Percentiles rank a stretch among this genome's conserved stretches.
Evolutionary conservation across 495 filamentous ascomycete genomes (phyloP).

Genomic region (Hypoxylon fuscum): DNA sequence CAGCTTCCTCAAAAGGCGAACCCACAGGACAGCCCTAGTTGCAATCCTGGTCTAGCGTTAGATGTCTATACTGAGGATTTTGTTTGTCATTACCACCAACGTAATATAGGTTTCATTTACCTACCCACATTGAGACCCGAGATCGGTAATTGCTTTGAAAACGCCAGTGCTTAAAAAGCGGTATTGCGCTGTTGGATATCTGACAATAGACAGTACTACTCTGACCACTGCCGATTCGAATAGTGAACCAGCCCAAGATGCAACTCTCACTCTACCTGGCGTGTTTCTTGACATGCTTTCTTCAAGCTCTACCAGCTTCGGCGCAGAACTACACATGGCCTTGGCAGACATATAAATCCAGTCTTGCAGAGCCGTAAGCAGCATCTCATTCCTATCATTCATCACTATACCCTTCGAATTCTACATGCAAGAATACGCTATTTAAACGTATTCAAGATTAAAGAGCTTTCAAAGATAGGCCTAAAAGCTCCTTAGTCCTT

Average conservation of each 20-base stretch:
- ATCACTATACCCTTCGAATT: not conserved
- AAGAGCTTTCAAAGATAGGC: not conserved
- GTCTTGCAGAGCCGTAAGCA: slow-evolving; percentile 23
- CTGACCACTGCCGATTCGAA: not conserved
- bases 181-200: not conserved
- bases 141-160: not conserved
- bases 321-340: slow-evolving; percentile 27
- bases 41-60: not conserved
- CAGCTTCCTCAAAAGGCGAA: no score
- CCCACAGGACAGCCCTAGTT: not conserved
- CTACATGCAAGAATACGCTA: not conserved
- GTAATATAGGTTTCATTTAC: not conserved
- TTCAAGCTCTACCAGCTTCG: slow-evolving; percentile 7
- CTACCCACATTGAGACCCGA: not conserved
- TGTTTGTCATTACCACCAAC: not conserved
- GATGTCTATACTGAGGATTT: not conserved
- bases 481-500: not conserved
- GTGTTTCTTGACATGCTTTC: slow-evolving; percentile 2
- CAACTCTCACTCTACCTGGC: not conserved
- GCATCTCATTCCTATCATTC: not conserved
- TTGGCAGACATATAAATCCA: slow-evolving; percentile 35
- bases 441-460: not conserved
- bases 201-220: not conserved
- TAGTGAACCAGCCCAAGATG: slow-evolving; percentile 5
- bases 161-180: not conserved